These are phyloP conservation scores for Amanita inopinata DNA, from an alignment of 768 basidiomycete species.

Conservation along the genomic window DNA sequence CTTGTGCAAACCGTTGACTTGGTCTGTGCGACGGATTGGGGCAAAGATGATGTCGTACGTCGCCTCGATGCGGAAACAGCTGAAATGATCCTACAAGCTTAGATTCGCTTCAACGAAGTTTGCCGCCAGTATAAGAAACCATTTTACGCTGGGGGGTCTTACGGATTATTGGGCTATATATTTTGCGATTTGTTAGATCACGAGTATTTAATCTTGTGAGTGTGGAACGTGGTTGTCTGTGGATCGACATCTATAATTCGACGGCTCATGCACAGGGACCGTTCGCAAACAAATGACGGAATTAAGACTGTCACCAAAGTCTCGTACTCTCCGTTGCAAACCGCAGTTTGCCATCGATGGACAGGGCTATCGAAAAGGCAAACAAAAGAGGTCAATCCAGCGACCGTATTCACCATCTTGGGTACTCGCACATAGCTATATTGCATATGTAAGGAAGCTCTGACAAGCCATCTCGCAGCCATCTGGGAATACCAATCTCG, in stretches of 20 bases:
- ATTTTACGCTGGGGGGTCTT: conserved; percentile 88
- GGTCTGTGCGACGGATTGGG: conserved; percentile 80
- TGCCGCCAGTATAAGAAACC: conserved; percentile 68
- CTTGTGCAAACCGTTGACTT: conserved; percentile 66
- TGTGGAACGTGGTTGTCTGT: conserved; percentile 10
- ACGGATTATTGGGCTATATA: conserved; percentile 87
- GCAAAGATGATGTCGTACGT: conserved; percentile 62
- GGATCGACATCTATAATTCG: too few species aligned
- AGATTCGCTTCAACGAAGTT: conserved; percentile 75
- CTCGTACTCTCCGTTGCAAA: conserved; percentile 54
- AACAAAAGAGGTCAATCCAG: conserved; percentile 79
- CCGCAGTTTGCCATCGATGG: conserved; percentile 65
- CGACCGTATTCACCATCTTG: conserved; percentile 58
- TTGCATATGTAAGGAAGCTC: conserved; percentile 3
- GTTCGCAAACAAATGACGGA: conserved; percentile 47
- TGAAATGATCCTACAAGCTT: conserved; percentile 10
- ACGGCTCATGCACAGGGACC: too few species aligned
- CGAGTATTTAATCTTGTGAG: conserved; percentile 80
- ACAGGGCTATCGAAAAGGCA: conserved; percentile 57
- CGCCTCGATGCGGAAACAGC: background rate
- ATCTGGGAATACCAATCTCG: conserved; percentile 73
- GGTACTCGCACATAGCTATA: conserved; percentile 30
- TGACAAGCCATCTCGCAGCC: conserved; percentile 31
- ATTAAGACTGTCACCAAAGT: conserved; percentile 52
- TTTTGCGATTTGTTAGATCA: conserved; percentile 89